Base-by-base conservation (phyloP, 1,139 yeast genomes). In the Yamadazyma oceani region DNA sequence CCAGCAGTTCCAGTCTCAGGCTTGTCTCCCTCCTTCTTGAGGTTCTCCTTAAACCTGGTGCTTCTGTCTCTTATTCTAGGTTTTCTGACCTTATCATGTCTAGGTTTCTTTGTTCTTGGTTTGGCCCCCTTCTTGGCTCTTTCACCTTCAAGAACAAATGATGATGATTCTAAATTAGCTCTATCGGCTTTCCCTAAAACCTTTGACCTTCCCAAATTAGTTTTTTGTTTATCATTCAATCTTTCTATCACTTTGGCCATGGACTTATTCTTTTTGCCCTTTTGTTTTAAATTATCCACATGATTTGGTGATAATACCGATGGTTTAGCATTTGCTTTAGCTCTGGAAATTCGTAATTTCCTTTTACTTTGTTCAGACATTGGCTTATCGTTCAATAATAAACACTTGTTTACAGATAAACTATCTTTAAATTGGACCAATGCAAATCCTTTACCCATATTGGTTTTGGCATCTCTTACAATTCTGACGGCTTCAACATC, bases 381-480 rank as follows among this genome's bases (percentile, higher is more conserved):
- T 40, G 80, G 77, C 62, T 86, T 83, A 36, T 80, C 95, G 58
- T 90, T 78, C 44, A 88, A 66, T 45, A 88, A 61, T 41, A 94
- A 64, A 0, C 97, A 97, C 56, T 86, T 85, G 47, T 84, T 82
- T 11, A 94, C 96, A 27, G 84, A 73, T 42, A 83, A 76, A 17
- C 90, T 67, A 60, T 90, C 96, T 45, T 73, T 77, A 66, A 90
- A 94, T 62, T 92, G 97, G 24, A 94, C 89, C 59, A 89, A 86
- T 4, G 96, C 98, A 67, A 94, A 90, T 4, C 99, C 99, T 64
- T 92, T 94, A 49, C 98, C 99, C 45, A 92, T 71, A 54, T 94
- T 92, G 21, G 97, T 92, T 63, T 87, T 87, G 14, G 95, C 66
- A 59, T 94, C 98, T 56, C 99, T 80, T 25, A 94, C 78, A 37